Evolutionary conservation across 345 rosid species (phyloP).

Genomic region (Hevea brasiliensis): DNA sequence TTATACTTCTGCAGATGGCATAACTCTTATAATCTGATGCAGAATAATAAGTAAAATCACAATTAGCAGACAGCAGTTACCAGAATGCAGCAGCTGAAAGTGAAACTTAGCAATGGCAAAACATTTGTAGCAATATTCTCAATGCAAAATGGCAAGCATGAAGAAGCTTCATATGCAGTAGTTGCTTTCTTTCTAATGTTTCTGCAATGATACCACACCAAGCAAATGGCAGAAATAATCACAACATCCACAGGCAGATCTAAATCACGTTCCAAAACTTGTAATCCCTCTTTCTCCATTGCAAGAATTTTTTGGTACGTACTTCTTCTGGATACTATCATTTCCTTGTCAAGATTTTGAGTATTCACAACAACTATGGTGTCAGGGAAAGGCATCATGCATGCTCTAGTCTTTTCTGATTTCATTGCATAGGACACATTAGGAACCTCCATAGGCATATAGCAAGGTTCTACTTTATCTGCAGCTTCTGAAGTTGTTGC

Average conservation of each 20-base stretch:
- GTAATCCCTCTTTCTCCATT: constrained; percentile 77
- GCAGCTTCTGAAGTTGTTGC: constrained; percentile 34
- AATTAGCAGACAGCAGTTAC: constrained; percentile 38
- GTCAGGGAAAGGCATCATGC: constrained; percentile 36
- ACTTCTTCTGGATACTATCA: constrained; percentile 84
- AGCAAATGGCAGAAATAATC: constrained; percentile 65
- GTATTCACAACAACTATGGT: constrained; percentile 69
- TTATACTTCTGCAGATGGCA: constrained; percentile 5
- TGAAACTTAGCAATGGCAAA: constrained; percentile 71
- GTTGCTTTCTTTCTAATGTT: constrained; percentile 55
- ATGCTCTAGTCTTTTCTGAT: constrained; percentile 35
- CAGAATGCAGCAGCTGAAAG: constrained; percentile 81
- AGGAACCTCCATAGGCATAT: constrained; percentile 33
- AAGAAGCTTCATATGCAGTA: constrained; percentile 54
- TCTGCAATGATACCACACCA: constrained; percentile 77
- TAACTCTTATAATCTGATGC: neutral
- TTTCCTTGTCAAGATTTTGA: constrained; percentile 67
- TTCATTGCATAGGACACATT: constrained; percentile 33
- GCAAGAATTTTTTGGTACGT: constrained; percentile 79
- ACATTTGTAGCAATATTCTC: constrained; percentile 80
- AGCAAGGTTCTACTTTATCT: constrained; percentile 35
- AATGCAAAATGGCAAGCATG: constrained; percentile 59
- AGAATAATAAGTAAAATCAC: constrained; percentile 2
- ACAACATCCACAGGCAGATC: constrained; percentile 77
- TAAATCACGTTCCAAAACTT: constrained; percentile 85